Percentiles rank a stretch among this genome's conserved stretches.
These are phyloP conservation scores for Paraphoma sp. DNA, from an alignment of 2,329 filamentous ascomycete species.

Conservation along the genomic window DNA sequence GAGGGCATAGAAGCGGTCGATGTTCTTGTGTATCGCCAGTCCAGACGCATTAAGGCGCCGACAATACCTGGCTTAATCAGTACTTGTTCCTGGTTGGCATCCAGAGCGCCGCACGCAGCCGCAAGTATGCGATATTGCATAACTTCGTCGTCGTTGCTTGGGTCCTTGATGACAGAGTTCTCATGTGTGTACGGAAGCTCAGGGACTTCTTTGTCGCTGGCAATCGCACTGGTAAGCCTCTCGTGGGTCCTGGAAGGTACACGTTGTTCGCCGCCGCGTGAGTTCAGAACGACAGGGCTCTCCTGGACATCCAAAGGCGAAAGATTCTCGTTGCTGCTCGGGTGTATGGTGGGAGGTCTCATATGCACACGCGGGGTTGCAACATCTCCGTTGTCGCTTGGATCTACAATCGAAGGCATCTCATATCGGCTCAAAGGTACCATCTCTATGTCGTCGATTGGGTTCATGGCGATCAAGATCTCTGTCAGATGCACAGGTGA, in stretches of 20 bases:
- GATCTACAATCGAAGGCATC: no score
- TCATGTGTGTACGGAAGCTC: neutral
- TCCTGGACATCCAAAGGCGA: no score
- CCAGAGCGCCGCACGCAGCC: neutral
- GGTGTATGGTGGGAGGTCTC: no score
- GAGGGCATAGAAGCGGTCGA: neutral
- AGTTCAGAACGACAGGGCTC: no score
- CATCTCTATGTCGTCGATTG: no score
- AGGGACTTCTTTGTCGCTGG: neutral
- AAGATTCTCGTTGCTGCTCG: no score
- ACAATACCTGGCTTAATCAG: neutral
- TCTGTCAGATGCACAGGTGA: neutral
- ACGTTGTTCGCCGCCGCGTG: no score
- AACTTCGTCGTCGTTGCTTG: neutral
- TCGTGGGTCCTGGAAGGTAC: no score
- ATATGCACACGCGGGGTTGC: no score
- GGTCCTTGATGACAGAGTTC: neutral
- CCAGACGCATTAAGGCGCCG: neutral
- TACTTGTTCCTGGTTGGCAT: neutral
- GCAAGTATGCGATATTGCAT: neutral
- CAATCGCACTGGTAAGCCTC: neutral
- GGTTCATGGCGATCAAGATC: no score
- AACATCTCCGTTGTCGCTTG: no score
- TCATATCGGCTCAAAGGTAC: no score
- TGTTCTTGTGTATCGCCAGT: neutral